Percentiles rank a stretch among this genome's conserved stretches.
These are phyloP conservation scores for Biscogniauxia mediterranea DNA, from an alignment of 2,329 filamentous ascomycete genomes.

Conservation along the genomic window DNA sequence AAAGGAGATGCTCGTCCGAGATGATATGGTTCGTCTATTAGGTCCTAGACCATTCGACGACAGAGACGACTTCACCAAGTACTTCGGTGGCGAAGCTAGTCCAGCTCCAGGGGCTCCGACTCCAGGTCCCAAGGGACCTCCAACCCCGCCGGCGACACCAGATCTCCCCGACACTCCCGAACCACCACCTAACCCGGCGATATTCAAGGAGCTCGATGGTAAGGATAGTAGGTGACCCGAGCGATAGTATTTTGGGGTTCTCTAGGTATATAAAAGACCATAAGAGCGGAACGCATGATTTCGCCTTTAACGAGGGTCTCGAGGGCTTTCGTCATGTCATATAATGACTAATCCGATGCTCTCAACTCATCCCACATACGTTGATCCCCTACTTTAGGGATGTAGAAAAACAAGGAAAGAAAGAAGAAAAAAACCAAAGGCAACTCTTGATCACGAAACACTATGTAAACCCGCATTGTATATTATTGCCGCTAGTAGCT, in stretches of 20 bases:
- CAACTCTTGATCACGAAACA: not conserved
- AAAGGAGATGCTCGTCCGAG: slow-evolving; percentile 88
- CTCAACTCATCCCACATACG: slow-evolving; percentile 1
- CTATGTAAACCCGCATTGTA: not conserved
- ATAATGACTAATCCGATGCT: not conserved
- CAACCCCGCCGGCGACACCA: slow-evolving; percentile 49
- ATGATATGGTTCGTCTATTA: slow-evolving; percentile 87
- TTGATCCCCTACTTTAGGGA: not conserved
- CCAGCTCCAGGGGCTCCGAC: slow-evolving; percentile 37
- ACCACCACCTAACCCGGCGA: slow-evolving; percentile 27
- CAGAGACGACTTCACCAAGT: slow-evolving; percentile 87
- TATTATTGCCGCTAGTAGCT: too few species aligned
- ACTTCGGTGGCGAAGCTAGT: slow-evolving; percentile 65
- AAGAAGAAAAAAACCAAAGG: too few species aligned
- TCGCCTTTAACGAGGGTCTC: not conserved
- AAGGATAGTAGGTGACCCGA: slow-evolving; percentile 23
- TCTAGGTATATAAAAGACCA: slow-evolving; percentile 14
- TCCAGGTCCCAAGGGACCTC: slow-evolving; percentile 52
- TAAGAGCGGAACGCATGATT: not conserved
- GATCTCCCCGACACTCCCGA: slow-evolving; percentile 38
- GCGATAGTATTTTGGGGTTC: not conserved
- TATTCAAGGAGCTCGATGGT: slow-evolving; percentile 26
- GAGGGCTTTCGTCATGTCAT: not conserved
- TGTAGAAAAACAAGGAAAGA: not conserved
- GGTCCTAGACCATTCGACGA: slow-evolving; percentile 84